Evolutionary conservation across 805 yeast genomes (phyloP).

Genomic region (Kuraishia capsulata): DNA sequence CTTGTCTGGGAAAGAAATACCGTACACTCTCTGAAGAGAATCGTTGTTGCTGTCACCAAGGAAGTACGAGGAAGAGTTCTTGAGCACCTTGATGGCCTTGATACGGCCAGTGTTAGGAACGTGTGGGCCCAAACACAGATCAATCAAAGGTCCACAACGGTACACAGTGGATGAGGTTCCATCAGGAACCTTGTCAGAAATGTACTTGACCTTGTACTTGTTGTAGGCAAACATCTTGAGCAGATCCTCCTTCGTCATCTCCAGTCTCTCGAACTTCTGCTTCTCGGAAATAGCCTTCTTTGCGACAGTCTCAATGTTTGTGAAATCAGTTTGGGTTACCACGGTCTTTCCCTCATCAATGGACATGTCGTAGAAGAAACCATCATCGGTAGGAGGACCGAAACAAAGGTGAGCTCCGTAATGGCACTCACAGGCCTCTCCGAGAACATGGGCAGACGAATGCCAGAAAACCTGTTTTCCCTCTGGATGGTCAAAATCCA

Average conservation of each 20-base stretch:
- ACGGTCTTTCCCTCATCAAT: slow-evolving; percentile 66
- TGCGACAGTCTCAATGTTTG: slow-evolving; percentile 75
- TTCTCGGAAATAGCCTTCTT: slow-evolving; percentile 89
- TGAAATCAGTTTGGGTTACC: slow-evolving; percentile 77
- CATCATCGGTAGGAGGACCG: slow-evolving; percentile 98
- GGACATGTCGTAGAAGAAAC: slow-evolving; percentile 95
- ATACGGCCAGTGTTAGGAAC: slow-evolving; percentile 96
- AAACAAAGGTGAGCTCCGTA: slow-evolving; percentile 86
- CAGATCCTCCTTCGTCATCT: slow-evolving; percentile 83
- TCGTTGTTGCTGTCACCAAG: slow-evolving; percentile 89
- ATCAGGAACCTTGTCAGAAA: slow-evolving; percentile 85
- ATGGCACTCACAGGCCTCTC: slow-evolving; percentile 97
- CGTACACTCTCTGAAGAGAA: slow-evolving; percentile 94
- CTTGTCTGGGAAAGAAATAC: slow-evolving; percentile 98
- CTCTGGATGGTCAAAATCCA: slow-evolving; percentile 89
- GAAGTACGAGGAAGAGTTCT: slow-evolving; percentile 94
- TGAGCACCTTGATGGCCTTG: slow-evolving; percentile 87
- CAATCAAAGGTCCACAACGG: slow-evolving; percentile 96
- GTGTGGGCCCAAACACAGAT: slow-evolving; percentile 96
- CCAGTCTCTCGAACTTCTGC: slow-evolving; percentile 91
- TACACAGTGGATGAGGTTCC: slow-evolving; percentile 94
- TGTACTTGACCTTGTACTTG: slow-evolving; percentile 87
- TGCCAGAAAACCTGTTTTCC: slow-evolving; percentile 98
- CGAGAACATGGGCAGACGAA: slow-evolving; percentile 95
- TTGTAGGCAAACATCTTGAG: slow-evolving; percentile 92